Evolutionary conservation across 331 rosid species (phyloP), one percentile per base, ranked within the genome.

Genomic region (Spiraea crenata): DNA sequence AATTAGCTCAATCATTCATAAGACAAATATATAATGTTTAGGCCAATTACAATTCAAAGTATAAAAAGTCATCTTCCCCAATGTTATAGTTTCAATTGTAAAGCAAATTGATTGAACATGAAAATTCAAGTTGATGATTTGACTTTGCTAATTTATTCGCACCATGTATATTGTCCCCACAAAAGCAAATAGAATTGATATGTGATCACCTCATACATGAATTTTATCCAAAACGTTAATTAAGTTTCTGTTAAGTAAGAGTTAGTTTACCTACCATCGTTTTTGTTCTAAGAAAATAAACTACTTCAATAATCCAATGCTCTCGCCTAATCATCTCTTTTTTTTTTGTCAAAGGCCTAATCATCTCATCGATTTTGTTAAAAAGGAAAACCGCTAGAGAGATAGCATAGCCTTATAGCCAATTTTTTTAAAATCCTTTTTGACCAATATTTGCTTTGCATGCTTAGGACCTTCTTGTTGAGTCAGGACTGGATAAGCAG

Each of bases 401-500:
- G 31, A 25, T 25, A 25, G 31, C 31, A 25, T 25, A 25, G 31
- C 31, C 31, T 25, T 25, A 25, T 25, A 25, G 31, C 31, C 31
- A 25, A 25, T 25, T 1, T 25, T 25, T 25, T 25, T 25, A 25
- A 25, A 25, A 25, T 25, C 31, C 31, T 25, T 25, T 82, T 88
- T 83, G 89, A 85, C 89, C 75, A 74, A 25, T 25, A 25, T 25
- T 25, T 25, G 31, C 31, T 25, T 25, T 25, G 31, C 31, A 25
- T 25, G 11, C 7, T 45, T 45, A 45, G 48, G 48, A 45, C 9
- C 35, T 57, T 48, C 69, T 20, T 48, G 45, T 40, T 51, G 63
- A 62, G 70, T 63, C 60, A 61, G 67, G 76, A 77, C 71, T 83
- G 89, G 87, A 83, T 87, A 79, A 87, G 88, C 71, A 77, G 74